Evolutionary conservation across 1,284 basidiomycete species (phyloP).

Genomic region (Phenoliferia sp.): DNA sequence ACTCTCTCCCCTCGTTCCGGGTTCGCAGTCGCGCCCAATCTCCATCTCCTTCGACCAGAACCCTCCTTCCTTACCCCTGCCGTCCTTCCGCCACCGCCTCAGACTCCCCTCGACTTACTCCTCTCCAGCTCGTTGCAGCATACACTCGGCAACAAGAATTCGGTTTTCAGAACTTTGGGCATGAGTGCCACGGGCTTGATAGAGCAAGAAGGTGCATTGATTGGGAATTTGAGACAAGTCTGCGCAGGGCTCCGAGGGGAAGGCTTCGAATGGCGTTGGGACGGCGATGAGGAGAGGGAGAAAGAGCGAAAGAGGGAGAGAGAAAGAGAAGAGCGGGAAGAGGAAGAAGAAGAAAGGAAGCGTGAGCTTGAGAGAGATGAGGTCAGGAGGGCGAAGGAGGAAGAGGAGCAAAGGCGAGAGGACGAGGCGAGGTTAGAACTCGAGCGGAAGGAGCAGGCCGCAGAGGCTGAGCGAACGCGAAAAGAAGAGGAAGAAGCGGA

Average conservation of each 20-base stretch:
- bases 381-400: background rate
- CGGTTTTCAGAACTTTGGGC: conserved; percentile 24
- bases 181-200: conserved; percentile 33
- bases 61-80: conserved; percentile 18
- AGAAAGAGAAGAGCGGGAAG: background rate
- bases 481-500: conserved; percentile 1
- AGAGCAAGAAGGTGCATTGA: conserved; percentile 32
- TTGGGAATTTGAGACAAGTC: conserved; percentile 24
- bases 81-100: conserved; percentile 31
- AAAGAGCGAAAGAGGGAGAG: conserved; percentile 1
- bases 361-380: background rate
- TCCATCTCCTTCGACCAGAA: conserved; percentile 19
- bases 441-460: background rate
- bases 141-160: conserved; percentile 31
- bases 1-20: conserved; percentile 16
- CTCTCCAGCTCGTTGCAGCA: conserved; percentile 25
- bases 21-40: conserved; percentile 28
- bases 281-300: conserved; percentile 20
- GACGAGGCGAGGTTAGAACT: background rate
- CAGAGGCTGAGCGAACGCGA: background rate
- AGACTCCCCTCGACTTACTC: conserved; percentile 35
- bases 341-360: conserved; percentile 2
- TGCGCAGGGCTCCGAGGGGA: conserved; percentile 33
- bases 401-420: conserved; percentile 1
- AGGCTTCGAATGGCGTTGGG: conserved; percentile 31